Evolutionary conservation across 257 asterid species (phyloP).

Genomic region (Fraxinus cuspidata): DNA sequence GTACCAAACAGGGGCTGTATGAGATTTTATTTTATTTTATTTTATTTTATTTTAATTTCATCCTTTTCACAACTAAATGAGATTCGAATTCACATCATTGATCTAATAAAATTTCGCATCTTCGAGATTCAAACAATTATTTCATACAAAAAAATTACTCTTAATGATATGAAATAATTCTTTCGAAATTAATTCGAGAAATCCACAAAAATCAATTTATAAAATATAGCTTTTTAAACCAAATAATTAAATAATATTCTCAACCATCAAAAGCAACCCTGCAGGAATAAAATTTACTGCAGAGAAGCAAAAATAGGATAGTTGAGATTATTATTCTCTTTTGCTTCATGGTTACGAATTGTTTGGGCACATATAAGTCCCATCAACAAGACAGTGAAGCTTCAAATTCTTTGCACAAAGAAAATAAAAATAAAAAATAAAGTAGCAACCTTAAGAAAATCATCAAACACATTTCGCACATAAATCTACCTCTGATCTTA

Average conservation of each 20-base stretch:
- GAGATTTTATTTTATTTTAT: too few species aligned
- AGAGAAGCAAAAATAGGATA: background rate
- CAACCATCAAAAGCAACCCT: constrained; percentile 12
- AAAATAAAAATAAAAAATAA: background rate
- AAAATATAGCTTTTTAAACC: background rate
- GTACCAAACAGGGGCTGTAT: too few species aligned
- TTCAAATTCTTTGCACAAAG: background rate
- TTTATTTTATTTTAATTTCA: too few species aligned
- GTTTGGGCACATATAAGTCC: constrained; percentile 36
- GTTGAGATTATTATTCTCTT: constrained; percentile 17
- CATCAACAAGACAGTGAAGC: constrained; percentile 51
- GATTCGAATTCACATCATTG: too few species aligned
- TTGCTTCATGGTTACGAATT: constrained; percentile 44
- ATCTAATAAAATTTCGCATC: too few species aligned
- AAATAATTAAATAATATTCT: background rate
- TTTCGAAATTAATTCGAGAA: too few species aligned
- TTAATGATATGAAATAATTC: too few species aligned
- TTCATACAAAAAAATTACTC: too few species aligned
- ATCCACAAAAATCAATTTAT: too few species aligned
- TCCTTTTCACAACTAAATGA: too few species aligned
- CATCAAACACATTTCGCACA: background rate
- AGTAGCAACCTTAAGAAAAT: background rate
- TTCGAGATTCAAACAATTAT: too few species aligned
- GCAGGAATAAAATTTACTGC: background rate
- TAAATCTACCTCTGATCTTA: background rate